A percentile compares a stretch with the other conserved stretches of the same genome.
Evolutionary conservation across 2,329 filamentous ascomycete genomes (phyloP).

Genomic region (Colletotrichum sp.): DNA sequence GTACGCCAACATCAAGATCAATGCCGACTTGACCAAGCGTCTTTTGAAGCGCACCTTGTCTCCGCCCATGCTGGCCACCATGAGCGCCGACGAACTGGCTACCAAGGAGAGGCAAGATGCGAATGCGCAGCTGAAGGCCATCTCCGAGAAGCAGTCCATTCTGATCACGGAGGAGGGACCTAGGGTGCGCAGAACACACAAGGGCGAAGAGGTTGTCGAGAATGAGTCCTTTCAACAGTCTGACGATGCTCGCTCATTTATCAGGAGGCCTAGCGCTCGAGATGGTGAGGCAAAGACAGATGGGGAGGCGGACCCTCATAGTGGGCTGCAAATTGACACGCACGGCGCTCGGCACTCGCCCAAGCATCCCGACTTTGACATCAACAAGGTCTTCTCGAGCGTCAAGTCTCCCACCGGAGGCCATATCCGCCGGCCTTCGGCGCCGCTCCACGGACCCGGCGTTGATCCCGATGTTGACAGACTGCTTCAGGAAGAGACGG

Average conservation of each 20-base stretch:
- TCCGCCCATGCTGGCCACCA: conserved; percentile 79
- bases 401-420: conserved; percentile 74
- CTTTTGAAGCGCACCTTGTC: conserved; percentile 76
- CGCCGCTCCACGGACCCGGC: conserved; percentile 61
- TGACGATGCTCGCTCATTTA: conserved; percentile 38
- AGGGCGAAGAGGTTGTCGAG: conserved; percentile 90
- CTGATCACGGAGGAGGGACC: conserved; percentile 79
- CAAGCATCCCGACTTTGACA: conserved; percentile 71
- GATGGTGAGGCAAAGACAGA: conserved; percentile 25
- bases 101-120: conserved; percentile 86
- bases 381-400: conserved; percentile 84
- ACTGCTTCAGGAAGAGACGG: conserved; percentile 78
- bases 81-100: conserved; percentile 90
- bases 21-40: conserved; percentile 76
- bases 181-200: conserved; percentile 87
- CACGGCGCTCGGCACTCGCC: conserved; percentile 55
- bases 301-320: conserved; percentile 32
- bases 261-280: conserved; percentile 38
- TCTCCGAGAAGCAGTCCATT: conserved; percentile 83
- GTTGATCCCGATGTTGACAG: conserved; percentile 91
- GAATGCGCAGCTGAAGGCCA: conserved; percentile 77
- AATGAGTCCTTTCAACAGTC: conserved; percentile 61
- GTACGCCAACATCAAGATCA: conserved; percentile 87
- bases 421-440: conserved; percentile 52
- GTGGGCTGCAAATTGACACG: conserved; percentile 46